A percentile compares a stretch with the other conserved stretches of the same genome.
These are phyloP conservation scores for Pythium phragmitis DNA, from an alignment of 352 stramenopile genomes.

Conservation along the genomic window DNA sequence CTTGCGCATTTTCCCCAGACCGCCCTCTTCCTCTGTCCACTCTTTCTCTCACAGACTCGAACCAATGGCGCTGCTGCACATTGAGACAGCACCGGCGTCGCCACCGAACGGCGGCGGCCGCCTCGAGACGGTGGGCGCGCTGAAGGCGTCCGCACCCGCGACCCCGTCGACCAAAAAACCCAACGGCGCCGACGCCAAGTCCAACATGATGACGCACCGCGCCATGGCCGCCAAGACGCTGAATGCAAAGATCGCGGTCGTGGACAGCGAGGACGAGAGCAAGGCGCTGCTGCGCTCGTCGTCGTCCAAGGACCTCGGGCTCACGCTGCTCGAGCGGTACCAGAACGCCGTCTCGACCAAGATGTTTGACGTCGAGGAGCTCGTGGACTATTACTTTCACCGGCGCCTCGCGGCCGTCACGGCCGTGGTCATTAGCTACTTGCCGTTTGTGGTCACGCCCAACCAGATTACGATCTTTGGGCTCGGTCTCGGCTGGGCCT, in stretches of 20 bases:
- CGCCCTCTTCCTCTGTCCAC: too few species aligned
- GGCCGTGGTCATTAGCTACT: constrained; percentile 78
- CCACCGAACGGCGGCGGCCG: not conserved
- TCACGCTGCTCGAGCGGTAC: constrained; percentile 65
- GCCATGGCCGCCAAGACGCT: not conserved
- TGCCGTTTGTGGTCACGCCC: constrained; percentile 81
- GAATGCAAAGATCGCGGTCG: too few species aligned
- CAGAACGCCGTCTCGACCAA: constrained; percentile 71
- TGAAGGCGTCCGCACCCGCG: constrained; percentile 1
- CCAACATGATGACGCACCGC: constrained; percentile 18
- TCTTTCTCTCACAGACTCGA: not conserved
- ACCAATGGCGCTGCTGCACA: constrained; percentile 12
- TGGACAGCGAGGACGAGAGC: constrained; percentile 13
- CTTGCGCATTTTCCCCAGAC: too few species aligned
- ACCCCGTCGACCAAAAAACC: not conserved
- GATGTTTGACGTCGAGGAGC: constrained; percentile 88
- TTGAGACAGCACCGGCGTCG: constrained; percentile 1
- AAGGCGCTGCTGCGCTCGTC: constrained; percentile 18
- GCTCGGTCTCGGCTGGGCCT: constrained; percentile 62
- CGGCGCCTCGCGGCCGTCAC: constrained; percentile 66
- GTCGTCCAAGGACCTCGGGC: constrained; percentile 24
- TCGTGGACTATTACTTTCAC: constrained; percentile 86
- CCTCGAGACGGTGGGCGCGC: not conserved
- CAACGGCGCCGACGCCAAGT: not conserved
- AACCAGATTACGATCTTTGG: constrained; percentile 88